Conservation (phyloP, 2,329 filamentous ascomycete species). For the Pleurostoma richardsiae region DNA sequence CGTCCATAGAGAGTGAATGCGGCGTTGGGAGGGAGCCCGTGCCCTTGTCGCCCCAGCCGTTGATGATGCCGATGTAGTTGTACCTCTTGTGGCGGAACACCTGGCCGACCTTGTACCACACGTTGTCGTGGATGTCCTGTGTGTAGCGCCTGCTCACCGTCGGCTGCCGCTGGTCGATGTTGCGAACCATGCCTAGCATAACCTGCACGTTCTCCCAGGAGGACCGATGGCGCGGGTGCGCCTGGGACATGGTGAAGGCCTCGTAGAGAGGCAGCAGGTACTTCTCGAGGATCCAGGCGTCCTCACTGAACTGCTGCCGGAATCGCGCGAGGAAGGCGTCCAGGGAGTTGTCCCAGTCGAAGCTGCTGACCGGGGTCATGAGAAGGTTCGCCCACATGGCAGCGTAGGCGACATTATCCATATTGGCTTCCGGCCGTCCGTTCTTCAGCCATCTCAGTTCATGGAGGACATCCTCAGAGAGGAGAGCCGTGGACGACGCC, state of each 20-base stretch:
- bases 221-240: slow-evolving; percentile 20
- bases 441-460: slow-evolving; percentile 30
- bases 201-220: slow-evolving; percentile 28
- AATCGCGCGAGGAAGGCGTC: slow-evolving; percentile 61
- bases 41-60: slow-evolving; percentile 67
- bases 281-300: slow-evolving; percentile 65
- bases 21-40: slow-evolving; percentile 17
- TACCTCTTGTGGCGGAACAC: slow-evolving; percentile 81
- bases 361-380: slow-evolving; percentile 39
- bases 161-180: slow-evolving; percentile 37
- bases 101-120: slow-evolving; percentile 71
- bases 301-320: slow-evolving; percentile 62
- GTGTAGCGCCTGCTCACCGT: slow-evolving; percentile 24
- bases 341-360: slow-evolving; percentile 56
- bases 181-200: slow-evolving; percentile 33
- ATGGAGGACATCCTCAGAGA: slow-evolving; percentile 20
- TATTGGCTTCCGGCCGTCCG: slow-evolving; percentile 51
- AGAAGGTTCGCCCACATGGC: slow-evolving; percentile 67
- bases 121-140: slow-evolving; percentile 26
- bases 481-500: slow-evolving; percentile 27
- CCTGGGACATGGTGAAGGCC: slow-evolving; percentile 23
- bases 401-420: slow-evolving; percentile 61
- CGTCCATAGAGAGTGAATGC: slow-evolving; percentile 13
- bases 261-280: slow-evolving; percentile 61
- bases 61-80: slow-evolving; percentile 73